phyloP scores from a whole-genome alignment of 495 filamentous ascomycete genomes.

The Podospora tetraspora region DNA sequence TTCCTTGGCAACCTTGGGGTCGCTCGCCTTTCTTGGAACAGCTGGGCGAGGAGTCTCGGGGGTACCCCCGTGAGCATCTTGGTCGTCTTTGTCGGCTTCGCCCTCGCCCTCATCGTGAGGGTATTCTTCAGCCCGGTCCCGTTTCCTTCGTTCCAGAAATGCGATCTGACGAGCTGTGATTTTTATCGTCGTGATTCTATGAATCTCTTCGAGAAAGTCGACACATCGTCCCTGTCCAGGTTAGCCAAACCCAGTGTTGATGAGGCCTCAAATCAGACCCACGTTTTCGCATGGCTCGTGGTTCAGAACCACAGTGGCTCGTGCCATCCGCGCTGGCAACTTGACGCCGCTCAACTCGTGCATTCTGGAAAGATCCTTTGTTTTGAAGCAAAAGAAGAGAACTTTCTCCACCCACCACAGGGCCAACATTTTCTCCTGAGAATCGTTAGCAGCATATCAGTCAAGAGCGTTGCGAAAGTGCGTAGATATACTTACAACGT shows the following conservation, averaged over 20 bases:
- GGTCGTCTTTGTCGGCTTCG: not conserved
- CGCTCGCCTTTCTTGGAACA: not conserved
- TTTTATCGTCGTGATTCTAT: not conserved
- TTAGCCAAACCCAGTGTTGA: not conserved
- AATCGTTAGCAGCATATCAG: not conserved
- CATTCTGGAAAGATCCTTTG: not conserved
- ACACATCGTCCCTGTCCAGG: not conserved
- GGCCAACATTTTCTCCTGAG: not conserved
- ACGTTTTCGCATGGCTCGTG: not conserved
- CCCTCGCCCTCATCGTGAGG: not conserved
- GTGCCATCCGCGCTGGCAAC: not conserved
- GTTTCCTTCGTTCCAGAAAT: fast-evolving
- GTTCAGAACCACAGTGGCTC: not conserved
- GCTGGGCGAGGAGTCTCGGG: not conserved
- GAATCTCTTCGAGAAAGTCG: not conserved
- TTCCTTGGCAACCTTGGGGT: not conserved
- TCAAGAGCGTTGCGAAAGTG: not conserved
- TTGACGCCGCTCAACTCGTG: not conserved
- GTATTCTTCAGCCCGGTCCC: not conserved
- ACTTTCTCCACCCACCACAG: slow-evolving; percentile 1
- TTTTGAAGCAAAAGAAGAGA: not conserved
- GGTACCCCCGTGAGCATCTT: not conserved
- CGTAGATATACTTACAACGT: slow-evolving; percentile 6
- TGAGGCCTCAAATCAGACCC: not conserved
- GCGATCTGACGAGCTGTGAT: not conserved